Percentiles rank a stretch among this genome's conserved stretches.
Conservation (phyloP, 2,329 filamentous ascomycete species). For the Fusarium redolens region DNA sequence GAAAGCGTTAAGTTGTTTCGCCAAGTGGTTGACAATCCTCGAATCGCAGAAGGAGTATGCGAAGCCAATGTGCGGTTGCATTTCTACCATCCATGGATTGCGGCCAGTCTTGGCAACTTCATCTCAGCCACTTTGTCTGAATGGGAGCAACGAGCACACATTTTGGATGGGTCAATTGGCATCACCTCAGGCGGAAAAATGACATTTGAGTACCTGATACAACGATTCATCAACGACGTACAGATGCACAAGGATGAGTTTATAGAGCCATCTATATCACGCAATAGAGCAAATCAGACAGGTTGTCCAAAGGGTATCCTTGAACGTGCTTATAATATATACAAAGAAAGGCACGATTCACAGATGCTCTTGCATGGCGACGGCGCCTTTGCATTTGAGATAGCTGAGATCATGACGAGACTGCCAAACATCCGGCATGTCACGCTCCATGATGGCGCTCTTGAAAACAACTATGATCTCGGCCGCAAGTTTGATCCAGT, state of each 20-base stretch:
- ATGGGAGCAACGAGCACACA: not conserved
- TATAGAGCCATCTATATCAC: rapidly evolving
- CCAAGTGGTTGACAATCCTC: not conserved
- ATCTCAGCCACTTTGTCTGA: not conserved
- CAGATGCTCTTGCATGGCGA: rapidly evolving
- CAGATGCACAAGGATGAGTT: rapidly evolving
- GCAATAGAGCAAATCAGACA: not conserved
- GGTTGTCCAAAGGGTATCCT: rapidly evolving
- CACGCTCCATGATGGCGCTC: not conserved
- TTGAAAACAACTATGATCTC: not conserved
- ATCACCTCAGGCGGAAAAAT: rapidly evolving
- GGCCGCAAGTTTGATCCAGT: not conserved
- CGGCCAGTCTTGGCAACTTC: not conserved
- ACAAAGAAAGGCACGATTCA: not conserved
- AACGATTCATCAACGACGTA: rapidly evolving
- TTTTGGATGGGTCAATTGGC: not conserved
- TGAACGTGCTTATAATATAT: rapidly evolving
- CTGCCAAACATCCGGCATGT: not conserved
- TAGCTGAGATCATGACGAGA: not conserved
- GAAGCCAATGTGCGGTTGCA: not conserved
- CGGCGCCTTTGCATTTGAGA: rapidly evolving
- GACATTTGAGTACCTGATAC: not conserved
- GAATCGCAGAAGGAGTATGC: not conserved
- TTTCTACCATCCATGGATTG: not conserved
- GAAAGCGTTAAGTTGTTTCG: not conserved